phyloP scores from a whole-genome alignment of 805 yeast species.

The Crinitomyces ghanaensis region DNA sequence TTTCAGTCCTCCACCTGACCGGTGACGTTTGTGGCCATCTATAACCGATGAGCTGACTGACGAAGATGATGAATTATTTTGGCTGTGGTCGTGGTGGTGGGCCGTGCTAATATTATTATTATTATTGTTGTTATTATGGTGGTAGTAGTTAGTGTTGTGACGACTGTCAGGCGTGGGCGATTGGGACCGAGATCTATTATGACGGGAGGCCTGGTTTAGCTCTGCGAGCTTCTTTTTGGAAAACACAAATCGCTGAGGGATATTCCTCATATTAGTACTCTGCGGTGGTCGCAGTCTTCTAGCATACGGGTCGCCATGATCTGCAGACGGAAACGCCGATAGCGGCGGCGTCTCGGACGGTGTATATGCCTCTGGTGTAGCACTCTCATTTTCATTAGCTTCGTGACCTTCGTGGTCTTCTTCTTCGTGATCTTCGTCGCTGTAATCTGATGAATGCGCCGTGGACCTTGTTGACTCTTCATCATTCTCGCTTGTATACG shows the following conservation, averaged over 20 bases:
- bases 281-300: slow-evolving; percentile 22
- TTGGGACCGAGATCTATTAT: too few relatives aligned
- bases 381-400: slow-evolving; percentile 2
- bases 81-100: slow-evolving; percentile 3
- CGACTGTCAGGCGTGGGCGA: too few relatives aligned
- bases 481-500: too few relatives aligned
- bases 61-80: slow-evolving; percentile 4
- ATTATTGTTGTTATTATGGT: slow-evolving; percentile 2
- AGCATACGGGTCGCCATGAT: slow-evolving; percentile 25
- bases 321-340: slow-evolving; percentile 14
- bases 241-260: slow-evolving; percentile 28
- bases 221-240: slow-evolving; percentile 9
- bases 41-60: too few relatives aligned
- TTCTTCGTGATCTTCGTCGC: neutral
- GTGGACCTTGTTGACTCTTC: too few relatives aligned
- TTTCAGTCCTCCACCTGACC: slow-evolving; percentile 27
- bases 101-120: slow-evolving; percentile 5
- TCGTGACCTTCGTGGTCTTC: neutral
- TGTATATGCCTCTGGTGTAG: slow-evolving; percentile 1
- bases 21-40: slow-evolving; percentile 15
- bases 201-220: neutral
- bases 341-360: slow-evolving; percentile 11
- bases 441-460: slow-evolving; percentile 2
- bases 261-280: slow-evolving; percentile 17
- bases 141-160: slow-evolving; percentile 8